These are phyloP conservation scores for Pleodorina starrii DNA, from an alignment of 139 green algal species.

Conservation along the genomic window DNA sequence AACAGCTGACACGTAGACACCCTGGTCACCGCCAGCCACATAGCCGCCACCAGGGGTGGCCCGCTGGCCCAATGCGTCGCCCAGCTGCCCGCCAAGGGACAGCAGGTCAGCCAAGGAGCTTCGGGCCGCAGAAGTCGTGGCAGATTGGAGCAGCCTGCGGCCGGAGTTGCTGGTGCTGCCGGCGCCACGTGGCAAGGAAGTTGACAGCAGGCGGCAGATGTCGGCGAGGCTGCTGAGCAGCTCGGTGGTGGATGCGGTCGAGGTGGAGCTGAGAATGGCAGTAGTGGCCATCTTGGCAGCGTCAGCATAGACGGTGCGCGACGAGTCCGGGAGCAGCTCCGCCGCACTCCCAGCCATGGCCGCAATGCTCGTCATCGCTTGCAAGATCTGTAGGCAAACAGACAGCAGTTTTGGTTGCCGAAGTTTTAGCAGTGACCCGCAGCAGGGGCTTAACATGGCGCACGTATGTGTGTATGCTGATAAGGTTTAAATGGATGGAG, in stretches of 20 bases:
- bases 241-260: background rate
- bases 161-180: background rate
- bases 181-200: background rate
- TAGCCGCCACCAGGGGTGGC: background rate
- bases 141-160: background rate
- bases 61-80: background rate
- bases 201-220: background rate
- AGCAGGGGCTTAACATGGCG: too few species aligned
- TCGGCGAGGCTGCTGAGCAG: background rate
- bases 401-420: too few species aligned
- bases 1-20: background rate
- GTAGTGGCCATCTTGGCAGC: background rate
- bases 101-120: background rate
- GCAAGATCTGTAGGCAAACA: background rate
- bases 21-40: background rate
- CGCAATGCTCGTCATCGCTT: background rate
- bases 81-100: background rate
- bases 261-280: background rate
- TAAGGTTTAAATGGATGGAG: background rate
- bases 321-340: background rate
- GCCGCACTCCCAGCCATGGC: background rate
- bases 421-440: too few species aligned
- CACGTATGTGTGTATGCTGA: background rate
- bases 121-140: background rate
- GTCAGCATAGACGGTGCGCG: background rate